Evolutionary conservation across 179 eudicot species (phyloP).

Genomic region (Spinacia oleracea): DNA sequence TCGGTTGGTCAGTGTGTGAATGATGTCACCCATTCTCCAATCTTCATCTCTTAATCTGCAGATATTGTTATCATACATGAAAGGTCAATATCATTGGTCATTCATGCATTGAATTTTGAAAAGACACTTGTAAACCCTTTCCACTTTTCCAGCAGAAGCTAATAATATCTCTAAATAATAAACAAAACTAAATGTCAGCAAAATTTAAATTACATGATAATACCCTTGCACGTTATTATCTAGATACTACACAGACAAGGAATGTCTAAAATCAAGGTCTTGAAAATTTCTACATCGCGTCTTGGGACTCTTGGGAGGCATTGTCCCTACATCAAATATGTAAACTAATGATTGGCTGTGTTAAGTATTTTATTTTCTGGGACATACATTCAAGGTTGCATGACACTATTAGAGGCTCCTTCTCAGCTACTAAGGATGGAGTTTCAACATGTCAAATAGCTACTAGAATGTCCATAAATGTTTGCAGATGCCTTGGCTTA

Average conservation of each 20-base stretch:
- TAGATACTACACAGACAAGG: background rate
- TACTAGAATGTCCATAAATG: too few species aligned
- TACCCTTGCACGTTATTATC: background rate
- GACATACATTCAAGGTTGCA: background rate
- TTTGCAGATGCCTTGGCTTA: background rate
- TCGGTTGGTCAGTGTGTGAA: constrained; percentile 80
- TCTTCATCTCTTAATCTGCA: constrained; percentile 90
- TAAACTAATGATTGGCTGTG: background rate
- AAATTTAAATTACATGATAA: background rate
- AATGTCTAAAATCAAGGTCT: background rate
- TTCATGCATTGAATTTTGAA: background rate
- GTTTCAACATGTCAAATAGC: background rate
- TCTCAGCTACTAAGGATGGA: background rate
- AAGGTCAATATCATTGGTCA: background rate
- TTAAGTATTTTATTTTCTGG: too few species aligned
- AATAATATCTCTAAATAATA: background rate
- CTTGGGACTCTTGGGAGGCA: background rate
- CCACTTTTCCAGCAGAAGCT: background rate
- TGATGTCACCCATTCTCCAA: constrained; percentile 93
- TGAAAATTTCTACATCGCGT: background rate
- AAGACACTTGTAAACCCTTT: background rate
- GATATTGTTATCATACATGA: background rate
- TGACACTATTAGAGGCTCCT: background rate
- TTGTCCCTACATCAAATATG: background rate
- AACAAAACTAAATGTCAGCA: background rate